A percentile compares a stretch with the other conserved stretches of the same genome.
phyloP scores from a whole-genome alignment of 75 land plant genomes.

The Pinus albicaulis region DNA sequence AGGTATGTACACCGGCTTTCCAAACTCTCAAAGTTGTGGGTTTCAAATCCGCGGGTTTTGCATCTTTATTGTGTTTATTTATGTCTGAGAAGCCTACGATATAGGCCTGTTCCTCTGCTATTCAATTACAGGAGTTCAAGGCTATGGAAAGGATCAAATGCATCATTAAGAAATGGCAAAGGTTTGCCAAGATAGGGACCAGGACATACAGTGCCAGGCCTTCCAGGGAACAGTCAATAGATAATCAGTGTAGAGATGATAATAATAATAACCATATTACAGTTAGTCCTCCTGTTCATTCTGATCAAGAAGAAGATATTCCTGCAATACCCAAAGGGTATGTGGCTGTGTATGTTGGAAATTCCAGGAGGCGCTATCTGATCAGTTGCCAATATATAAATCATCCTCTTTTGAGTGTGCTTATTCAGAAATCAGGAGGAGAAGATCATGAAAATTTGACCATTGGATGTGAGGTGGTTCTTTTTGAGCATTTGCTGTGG shows the following conservation, averaged over 20 bases:
- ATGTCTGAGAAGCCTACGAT: background rate
- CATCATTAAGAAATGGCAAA: background rate
- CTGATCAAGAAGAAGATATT: too few species aligned
- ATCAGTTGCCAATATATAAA: constrained; percentile 23
- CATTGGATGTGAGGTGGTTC: constrained; percentile 70
- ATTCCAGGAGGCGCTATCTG: constrained; percentile 42
- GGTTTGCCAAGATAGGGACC: background rate
- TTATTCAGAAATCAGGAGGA: constrained; percentile 25
- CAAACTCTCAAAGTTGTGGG: background rate
- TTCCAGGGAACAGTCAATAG: too few species aligned
- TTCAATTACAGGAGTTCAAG: background rate
- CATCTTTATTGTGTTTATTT: background rate
- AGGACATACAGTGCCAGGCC: too few species aligned
- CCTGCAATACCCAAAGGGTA: background rate
- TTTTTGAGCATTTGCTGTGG: constrained; percentile 88
- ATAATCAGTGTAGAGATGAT: too few species aligned
- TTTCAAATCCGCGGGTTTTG: background rate
- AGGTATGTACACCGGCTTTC: background rate
- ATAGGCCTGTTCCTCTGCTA: background rate
- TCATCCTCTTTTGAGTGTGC: constrained; percentile 44
- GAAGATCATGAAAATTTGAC: background rate
- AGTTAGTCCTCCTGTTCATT: too few species aligned
- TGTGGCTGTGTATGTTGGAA: constrained; percentile 40
- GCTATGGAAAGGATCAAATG: background rate
- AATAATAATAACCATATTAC: too few species aligned